A percentile compares a stretch with the other conserved stretches of the same genome.
These are phyloP conservation scores for Xylaria longipes DNA, from an alignment of 495 filamentous ascomycete species.

Conservation along the genomic window DNA sequence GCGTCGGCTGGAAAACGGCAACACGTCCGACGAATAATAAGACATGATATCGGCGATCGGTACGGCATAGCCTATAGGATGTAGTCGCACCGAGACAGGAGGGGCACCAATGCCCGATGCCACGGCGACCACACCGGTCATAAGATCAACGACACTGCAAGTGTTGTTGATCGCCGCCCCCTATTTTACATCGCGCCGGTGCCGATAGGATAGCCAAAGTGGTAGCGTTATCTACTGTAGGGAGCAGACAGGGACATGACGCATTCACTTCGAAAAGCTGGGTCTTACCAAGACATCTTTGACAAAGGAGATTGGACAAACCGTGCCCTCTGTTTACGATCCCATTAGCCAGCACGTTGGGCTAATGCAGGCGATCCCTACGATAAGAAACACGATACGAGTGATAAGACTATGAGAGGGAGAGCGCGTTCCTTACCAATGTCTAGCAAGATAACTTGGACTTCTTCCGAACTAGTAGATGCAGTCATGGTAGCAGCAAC, in stretches of 20 bases:
- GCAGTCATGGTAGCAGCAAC: constrained; percentile 35
- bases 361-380: constrained; percentile 38
- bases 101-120: constrained; percentile 11
- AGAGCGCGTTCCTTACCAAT: constrained; percentile 52
- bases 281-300: constrained; percentile 70
- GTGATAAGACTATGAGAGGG: constrained; percentile 27
- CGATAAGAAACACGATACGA: constrained; percentile 28
- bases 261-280: constrained; percentile 13
- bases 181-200: constrained; percentile 13
- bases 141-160: constrained; percentile 11
- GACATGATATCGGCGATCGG: constrained; percentile 12
- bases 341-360: constrained; percentile 49
- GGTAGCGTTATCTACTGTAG: neutral
- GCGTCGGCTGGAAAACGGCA: neutral
- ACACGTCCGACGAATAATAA: constrained; percentile 14
- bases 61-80: constrained; percentile 14
- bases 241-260: constrained; percentile 20
- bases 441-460: constrained; percentile 56
- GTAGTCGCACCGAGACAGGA: constrained; percentile 8
- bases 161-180: constrained; percentile 8
- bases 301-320: constrained; percentile 75
- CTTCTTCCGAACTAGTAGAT: constrained; percentile 32
- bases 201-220: constrained; percentile 9
- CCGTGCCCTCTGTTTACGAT: constrained; percentile 65
- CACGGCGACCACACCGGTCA: constrained; percentile 14